These are phyloP conservation scores for Curvularia verruculosa DNA, from an alignment of 2,329 filamentous ascomycete genomes.

Conservation along the genomic window DNA sequence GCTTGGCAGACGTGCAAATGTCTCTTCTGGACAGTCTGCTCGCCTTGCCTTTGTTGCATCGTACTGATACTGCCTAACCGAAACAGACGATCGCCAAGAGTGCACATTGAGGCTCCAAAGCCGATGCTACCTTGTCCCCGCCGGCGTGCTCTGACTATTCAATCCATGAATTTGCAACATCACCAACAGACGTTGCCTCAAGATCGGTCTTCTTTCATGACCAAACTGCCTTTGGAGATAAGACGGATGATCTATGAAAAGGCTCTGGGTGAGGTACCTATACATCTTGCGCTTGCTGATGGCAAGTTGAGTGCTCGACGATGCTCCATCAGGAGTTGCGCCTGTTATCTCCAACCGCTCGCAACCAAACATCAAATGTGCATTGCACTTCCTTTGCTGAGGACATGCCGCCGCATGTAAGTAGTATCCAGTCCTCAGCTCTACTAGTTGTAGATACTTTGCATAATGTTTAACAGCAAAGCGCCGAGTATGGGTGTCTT, in stretches of 20 bases:
- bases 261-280: slow-evolving; percentile 17
- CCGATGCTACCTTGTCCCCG: slow-evolving; percentile 26
- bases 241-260: slow-evolving; percentile 28
- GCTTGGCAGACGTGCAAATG: slow-evolving; percentile 23
- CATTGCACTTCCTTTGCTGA: slow-evolving; percentile 19
- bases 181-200: slow-evolving; percentile 22
- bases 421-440: background rate
- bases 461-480: background rate
- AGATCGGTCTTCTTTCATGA: slow-evolving; percentile 25
- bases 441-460: background rate
- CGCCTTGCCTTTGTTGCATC: slow-evolving; percentile 26
- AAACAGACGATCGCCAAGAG: slow-evolving; percentile 1
- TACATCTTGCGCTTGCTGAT: slow-evolving; percentile 17
- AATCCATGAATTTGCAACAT: slow-evolving; percentile 12
- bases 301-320: slow-evolving; percentile 17
- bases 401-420: slow-evolving; percentile 33
- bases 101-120: background rate
- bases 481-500: background rate
- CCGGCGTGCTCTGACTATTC: slow-evolving; percentile 20
- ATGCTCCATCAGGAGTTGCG: slow-evolving; percentile 4
- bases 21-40: slow-evolving; percentile 22
- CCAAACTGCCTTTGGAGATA: slow-evolving; percentile 29
- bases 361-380: slow-evolving; percentile 2
- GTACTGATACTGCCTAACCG: slow-evolving; percentile 14
- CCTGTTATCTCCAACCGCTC: slow-evolving; percentile 2